These are phyloP conservation scores for Waltiozyma solani DNA, from an alignment of 1,139 yeast genomes.

Conservation along the genomic window DNA sequence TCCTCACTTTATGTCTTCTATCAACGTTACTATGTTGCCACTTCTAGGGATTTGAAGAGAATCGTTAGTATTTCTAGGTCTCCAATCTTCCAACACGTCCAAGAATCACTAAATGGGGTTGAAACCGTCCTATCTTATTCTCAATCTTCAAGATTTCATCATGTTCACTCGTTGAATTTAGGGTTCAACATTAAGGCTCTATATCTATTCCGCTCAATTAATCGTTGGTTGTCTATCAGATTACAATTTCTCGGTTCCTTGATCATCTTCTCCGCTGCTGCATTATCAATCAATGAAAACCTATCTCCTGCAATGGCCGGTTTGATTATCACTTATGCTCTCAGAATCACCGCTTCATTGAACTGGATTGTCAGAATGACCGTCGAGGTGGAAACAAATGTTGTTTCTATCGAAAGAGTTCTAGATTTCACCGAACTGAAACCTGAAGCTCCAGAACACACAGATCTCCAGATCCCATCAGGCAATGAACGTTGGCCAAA, in stretches of 20 bases:
- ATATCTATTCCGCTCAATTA: conserved; percentile 44
- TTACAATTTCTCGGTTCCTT: conserved; percentile 60
- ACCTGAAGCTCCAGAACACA: conserved; percentile 41
- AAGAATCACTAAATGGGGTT: conserved; percentile 51
- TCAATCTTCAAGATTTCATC: conserved; percentile 42
- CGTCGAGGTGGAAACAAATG: conserved; percentile 66
- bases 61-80: conserved; percentile 40
- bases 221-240: conserved; percentile 68
- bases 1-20: conserved; percentile 40
- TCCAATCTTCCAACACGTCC: conserved; percentile 56
- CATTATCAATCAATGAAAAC: conserved; percentile 41
- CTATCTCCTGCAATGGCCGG: conserved; percentile 66
- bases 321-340: conserved; percentile 60
- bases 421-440: conserved; percentile 58
- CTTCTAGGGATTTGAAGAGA: conserved; percentile 49
- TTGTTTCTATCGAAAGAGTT: conserved; percentile 70
- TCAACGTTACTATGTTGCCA: conserved; percentile 40
- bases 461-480: conserved; percentile 30
- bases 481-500: conserved; percentile 48
- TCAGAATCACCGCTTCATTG: conserved; percentile 51
- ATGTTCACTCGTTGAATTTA: conserved; percentile 46
- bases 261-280: conserved; percentile 49
- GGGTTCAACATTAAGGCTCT: conserved; percentile 54
- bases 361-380: conserved; percentile 53
- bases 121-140: conserved; percentile 49